These are phyloP conservation scores for Ramaria sp. DNA, from an alignment of 768 basidiomycete species.

Conservation along the genomic window DNA sequence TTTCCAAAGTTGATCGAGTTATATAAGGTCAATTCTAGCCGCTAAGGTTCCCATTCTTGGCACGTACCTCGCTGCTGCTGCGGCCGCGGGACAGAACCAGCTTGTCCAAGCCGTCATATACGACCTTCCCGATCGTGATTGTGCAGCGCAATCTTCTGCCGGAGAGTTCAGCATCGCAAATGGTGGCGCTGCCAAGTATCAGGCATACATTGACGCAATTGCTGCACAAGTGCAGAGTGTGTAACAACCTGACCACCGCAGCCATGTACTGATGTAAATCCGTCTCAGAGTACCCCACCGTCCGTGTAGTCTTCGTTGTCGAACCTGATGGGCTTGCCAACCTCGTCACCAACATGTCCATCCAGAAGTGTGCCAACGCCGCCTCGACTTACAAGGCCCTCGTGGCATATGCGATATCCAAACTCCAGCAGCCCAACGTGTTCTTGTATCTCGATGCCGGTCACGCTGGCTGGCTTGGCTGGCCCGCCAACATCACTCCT, in stretches of 20 bases:
- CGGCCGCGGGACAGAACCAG: constrained; percentile 37
- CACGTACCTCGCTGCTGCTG: constrained; percentile 46
- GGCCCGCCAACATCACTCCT: constrained; percentile 52
- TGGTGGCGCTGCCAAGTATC: constrained; percentile 44
- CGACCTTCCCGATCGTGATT: constrained; percentile 59
- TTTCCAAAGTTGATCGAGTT: constrained; percentile 25
- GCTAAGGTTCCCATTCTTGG: constrained; percentile 46
- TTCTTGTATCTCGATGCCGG: constrained; percentile 46
- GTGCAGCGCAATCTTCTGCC: constrained; percentile 53
- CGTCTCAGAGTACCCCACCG: constrained; percentile 38
- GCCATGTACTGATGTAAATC: not conserved
- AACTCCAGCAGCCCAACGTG: constrained; percentile 43
- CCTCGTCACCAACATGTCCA: constrained; percentile 56
- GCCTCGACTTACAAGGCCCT: constrained; percentile 32
- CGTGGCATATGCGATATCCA: constrained; percentile 24
- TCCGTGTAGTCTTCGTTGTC: constrained; percentile 53
- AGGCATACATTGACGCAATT: constrained; percentile 51
- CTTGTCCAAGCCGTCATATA: constrained; percentile 31
- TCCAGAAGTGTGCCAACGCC: constrained; percentile 44
- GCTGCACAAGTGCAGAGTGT: constrained; percentile 44
- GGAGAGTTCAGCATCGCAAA: constrained; percentile 54
- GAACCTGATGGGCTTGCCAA: constrained; percentile 63
- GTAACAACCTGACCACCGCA: constrained; percentile 8
- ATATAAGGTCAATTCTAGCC: constrained; percentile 47
- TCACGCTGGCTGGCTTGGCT: constrained; percentile 48